These are phyloP conservation scores for Pholiota molesta DNA, from an alignment of 768 basidiomycete species.

Conservation along the genomic window DNA sequence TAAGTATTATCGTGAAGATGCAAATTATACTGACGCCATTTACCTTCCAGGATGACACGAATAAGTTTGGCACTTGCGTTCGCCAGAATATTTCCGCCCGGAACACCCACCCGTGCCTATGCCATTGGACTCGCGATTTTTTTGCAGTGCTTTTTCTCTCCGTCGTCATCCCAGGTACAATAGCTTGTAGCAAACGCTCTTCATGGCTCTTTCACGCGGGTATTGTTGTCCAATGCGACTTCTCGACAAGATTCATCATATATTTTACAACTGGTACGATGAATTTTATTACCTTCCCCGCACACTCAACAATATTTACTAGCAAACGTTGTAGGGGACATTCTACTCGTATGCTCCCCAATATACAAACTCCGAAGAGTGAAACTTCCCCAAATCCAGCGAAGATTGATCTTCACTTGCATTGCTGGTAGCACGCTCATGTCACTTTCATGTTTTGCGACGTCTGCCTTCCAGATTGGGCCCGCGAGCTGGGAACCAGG, in stretches of 20 bases:
- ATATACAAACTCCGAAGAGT: conserved; percentile 25
- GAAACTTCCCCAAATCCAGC: conserved; percentile 21
- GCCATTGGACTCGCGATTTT: conserved; percentile 12
- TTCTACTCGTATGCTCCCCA: conserved; percentile 26
- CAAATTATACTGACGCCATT: background rate
- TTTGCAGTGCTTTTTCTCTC: conserved; percentile 15
- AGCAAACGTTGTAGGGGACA: conserved; percentile 27
- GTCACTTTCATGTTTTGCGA: conserved; percentile 20
- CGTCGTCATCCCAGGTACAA: conserved; percentile 17
- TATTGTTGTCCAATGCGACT: conserved; percentile 3
- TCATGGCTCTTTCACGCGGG: background rate
- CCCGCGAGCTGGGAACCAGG: conserved; percentile 7
- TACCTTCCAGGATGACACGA: conserved; percentile 10
- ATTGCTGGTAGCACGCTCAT: conserved; percentile 25
- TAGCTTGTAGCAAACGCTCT: conserved; percentile 16
- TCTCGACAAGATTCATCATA: background rate
- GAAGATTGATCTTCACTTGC: conserved; percentile 25
- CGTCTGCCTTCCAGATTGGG: conserved; percentile 18
- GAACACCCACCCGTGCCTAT: conserved; percentile 13
- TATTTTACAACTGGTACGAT: background rate
- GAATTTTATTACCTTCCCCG: background rate
- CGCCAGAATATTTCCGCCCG: conserved; percentile 21
- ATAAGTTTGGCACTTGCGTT: conserved; percentile 25
- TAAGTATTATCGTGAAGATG: background rate
- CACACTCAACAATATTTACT: background rate